phyloP scores from a whole-genome alignment of 257 asterid genomes.

The Nicotiana sylvestris region DNA sequence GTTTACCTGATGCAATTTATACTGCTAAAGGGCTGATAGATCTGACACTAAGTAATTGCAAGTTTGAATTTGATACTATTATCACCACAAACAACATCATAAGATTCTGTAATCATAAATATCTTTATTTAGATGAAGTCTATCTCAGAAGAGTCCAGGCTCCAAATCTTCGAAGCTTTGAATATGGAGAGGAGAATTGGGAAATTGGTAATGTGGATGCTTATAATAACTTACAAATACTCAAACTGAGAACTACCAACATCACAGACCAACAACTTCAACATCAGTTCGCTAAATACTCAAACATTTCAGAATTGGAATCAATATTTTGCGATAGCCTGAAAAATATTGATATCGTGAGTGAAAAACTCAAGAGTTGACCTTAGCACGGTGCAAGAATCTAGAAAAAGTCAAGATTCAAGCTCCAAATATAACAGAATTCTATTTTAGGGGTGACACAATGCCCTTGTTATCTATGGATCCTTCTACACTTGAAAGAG shows the following conservation, averaged over 20 bases:
- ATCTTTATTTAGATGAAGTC: neutral
- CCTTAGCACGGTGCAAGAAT: no score
- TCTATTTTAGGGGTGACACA: no score
- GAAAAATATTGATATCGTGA: no score
- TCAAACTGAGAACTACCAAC: no score
- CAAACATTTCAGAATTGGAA: no score
- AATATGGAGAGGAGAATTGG: neutral
- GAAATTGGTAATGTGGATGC: neutral
- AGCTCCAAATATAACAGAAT: neutral
- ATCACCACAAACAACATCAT: no score
- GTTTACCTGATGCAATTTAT: neutral
- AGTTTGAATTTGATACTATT: neutral
- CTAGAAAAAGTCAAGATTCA: neutral
- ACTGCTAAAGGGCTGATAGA: neutral
- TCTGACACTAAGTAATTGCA: neutral
- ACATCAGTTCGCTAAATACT: no score
- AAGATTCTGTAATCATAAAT: neutral
- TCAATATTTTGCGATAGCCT: no score
- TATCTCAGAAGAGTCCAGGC: neutral
- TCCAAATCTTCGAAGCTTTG: neutral
- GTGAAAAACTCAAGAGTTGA: no score
- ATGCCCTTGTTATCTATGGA: neutral
- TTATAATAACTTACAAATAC: no score
- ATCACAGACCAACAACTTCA: no score
- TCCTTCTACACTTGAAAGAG: neutral